Base-by-base conservation (phyloP, 768 basidiomycete species). In the Trametes meyenii region DNA sequence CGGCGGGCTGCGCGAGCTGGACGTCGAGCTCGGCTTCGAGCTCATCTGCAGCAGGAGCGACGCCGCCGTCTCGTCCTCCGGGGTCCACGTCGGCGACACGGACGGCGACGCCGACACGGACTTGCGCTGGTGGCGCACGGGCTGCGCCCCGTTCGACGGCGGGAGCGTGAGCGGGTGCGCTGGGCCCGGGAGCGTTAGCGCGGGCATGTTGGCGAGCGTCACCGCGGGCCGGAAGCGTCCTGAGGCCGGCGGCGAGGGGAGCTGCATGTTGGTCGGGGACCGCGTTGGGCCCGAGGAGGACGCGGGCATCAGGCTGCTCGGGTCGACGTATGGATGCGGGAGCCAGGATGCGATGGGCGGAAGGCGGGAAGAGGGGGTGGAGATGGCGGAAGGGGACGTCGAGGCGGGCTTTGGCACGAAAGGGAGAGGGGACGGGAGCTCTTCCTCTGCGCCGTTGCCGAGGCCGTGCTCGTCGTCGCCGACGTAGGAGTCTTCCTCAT, bases 281-380 rank as follows among this genome's bases (percentile, higher is more conserved):
- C 63, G 63, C 7, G 29, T 33, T 2, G 56, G 56, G 36, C 35
- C 52, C 1, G 54, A 24, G 23, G 63, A 66, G 14, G 66, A 44
- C 19, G 52, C 50, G n/a, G 52, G 53, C 50, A 57, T 50, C 23
- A 71, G 50, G 55, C 65, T 67, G 65, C 71, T 69, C 11, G 71
- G 69, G 66, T 72, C 69, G 45, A 71, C 55, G 66, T 70, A 69
- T 0, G 69, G 69, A 49, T 70, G 70, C 2, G 82, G 82, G 0
- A 89, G 78, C 88, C 87, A 89, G 1, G 88, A 81, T 0, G 88
- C 85, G 50, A 90, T 89, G 52, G 88, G 78, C 0, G 88, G 88
- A 12, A 90, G 81, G 38, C 81, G 83, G 7, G 77, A 72, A 38
- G 57, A 73, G 23, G 66, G 55, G 11, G 65, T 65, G 38, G 67